Evolutionary conservation across 805 yeast species (phyloP), one percentile per base, ranked within the genome.

Genomic region (Pichia nanzhaoensis): DNA sequence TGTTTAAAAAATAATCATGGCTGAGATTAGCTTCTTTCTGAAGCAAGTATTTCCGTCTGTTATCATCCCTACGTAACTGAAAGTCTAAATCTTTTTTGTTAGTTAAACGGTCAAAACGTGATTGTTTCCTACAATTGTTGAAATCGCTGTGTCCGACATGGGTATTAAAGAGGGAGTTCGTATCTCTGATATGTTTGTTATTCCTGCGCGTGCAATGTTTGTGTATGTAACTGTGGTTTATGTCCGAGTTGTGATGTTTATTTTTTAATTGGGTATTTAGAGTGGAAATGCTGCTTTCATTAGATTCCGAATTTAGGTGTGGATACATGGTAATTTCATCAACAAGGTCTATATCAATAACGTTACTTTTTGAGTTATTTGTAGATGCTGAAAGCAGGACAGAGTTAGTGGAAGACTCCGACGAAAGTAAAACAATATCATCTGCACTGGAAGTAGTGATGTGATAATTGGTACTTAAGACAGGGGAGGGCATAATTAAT

Each of bases 51-150:
- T 34, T 27, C 19, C 45, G 37, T 33, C 50, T 47, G 7, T 44
- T 38, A 2, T 55, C 51, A 31, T 57, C 65, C 37, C 57, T 58
- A 19, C 45, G 35, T 14, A 64, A 30, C 1, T 58, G 57, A 50
- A 55, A 56, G 8, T 59, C 63, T 18, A 54, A 57, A 55, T 61
- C 28, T 24, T 24, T 24, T 24, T 24, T 24, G 28, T 24, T 24
- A 24, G 6, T 24, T 24, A 24, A 24, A 24, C 28, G 6, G 28
- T 10, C 10, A 24, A 24, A 24, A 24, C 28, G 28, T 24, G 28
- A 24, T 24, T 24, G 28, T 10, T 10, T 24, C 6, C 10, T 24
- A 10, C 28, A 24, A 7, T 24, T 24, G 6, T 24, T 24, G 28
- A 38, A 38, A 28, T 31, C 19, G 10, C n/a, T 16, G 16, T 38